Base-by-base conservation (phyloP, 371 early-diverging fungal species). In the Capillidium rhysosporum region DNA sequence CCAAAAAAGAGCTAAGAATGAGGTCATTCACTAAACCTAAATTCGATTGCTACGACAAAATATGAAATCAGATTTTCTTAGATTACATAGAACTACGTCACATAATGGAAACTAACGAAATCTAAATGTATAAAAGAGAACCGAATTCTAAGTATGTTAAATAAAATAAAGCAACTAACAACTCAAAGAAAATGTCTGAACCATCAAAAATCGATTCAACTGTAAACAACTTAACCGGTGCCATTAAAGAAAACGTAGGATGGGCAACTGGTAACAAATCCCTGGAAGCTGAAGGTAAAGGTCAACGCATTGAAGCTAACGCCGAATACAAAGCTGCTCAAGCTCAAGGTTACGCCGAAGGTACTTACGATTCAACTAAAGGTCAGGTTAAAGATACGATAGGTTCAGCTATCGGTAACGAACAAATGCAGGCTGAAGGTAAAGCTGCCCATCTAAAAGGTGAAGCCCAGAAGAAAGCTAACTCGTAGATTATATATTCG, bases 281-380 rank as follows among this genome's bases (percentile, higher is more conserved):
- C 26, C 34, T 68, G 57, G 55, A 71, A 60, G 61, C 65, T 7
- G 57, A 69, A 57, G 70, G 71, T 2, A 58, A 63, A 21, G 14
- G 62, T 14, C 68, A 71, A 60, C 55, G 57, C 16, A 47, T 59
- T 16, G 3, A 52, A 7, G 64, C 61, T 14, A 40, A 58, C 23
- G 34, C 46, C 23, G 23, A 43, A n/a, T 23, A 43, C 8, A 47
- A 58, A 26, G 46, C 47, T 1, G 65, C 65, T 16, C 49, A 55
- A 29, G 52, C 56, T 29, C 45, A 57, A 46, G 44, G 45, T 8
- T 49, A 59, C 7, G 56, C 56, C 3, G 61, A 60, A 16, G 63
- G 61, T 1, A 20, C 53, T 20, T 54, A 49, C 18, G 61, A 70
- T 52, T 63, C 63, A 51, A 5, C n/a, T n/a, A 43, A 43, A n/a